Evolutionary conservation across 2,329 filamentous ascomycete species (phyloP), one percentile per base, ranked within the genome.

Genomic region (Anthostomella pinea): DNA sequence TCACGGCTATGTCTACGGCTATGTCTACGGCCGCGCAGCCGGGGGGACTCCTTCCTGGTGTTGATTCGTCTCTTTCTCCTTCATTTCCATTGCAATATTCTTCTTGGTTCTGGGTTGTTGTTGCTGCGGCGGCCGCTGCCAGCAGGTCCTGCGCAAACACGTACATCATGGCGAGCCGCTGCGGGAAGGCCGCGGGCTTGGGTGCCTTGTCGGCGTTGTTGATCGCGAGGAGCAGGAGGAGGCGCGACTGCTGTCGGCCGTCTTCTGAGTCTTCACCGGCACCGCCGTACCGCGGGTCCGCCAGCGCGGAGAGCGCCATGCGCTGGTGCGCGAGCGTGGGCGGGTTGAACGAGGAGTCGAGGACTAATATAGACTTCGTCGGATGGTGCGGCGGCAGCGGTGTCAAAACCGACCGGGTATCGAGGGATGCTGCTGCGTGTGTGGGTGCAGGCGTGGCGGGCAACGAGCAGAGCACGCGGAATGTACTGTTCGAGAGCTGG

Each of bases 91-190:
- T 9, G 22, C 25, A n/a, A n/a, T 25, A 26, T 8, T 23, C 23
- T 11, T 17, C 27, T 8, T n/a, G n/a, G n/a, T n/a, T n/a, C n/a
- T n/a, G n/a, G n/a, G n/a, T n/a, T n/a, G n/a, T n/a, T n/a, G n/a
- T n/a, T n/a, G n/a, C n/a, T n/a, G n/a, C n/a, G n/a, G n/a, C n/a
- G n/a, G 32, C 20, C 4, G 32, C 40, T 1, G 42, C 30, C 3
- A 69, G 59, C 19, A 79, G 49, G 1, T 84, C 81, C 31, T 65
- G 58, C 3, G 80, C 83, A 48, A 90, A 82, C 0, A 76, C 62
- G 15, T 77, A 73, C 83, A 91, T 89, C 70, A 91, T 79, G 5
- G 72, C 71, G 19, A 91, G 63, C 5, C 86, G 68, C 35, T 85
- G 69, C 26, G 76, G 75, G 48, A 89, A 87, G 3, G 72, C 65